These are phyloP conservation scores for Talaromyces wortmannii DNA, from an alignment of 495 filamentous ascomycete genomes.

Conservation along the genomic window DNA sequence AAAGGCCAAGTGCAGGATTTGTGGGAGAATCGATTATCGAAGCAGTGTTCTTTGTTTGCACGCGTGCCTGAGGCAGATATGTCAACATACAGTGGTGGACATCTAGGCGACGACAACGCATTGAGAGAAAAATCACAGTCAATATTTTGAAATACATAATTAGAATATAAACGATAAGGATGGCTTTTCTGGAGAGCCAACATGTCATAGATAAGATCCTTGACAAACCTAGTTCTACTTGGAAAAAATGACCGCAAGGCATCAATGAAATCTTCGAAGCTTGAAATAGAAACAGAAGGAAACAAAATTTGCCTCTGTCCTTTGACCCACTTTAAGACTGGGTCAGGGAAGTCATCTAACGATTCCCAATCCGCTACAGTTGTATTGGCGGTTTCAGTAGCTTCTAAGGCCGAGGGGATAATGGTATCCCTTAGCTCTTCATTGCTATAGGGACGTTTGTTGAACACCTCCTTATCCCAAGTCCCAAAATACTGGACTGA, in stretches of 20 bases:
- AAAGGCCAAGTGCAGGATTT: too few relatives aligned
- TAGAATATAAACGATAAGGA: too few relatives aligned
- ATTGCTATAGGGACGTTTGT: not conserved
- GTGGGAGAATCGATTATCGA: too few relatives aligned
- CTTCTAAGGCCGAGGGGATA: not conserved
- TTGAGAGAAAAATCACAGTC: too few relatives aligned
- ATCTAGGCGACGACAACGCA: too few relatives aligned
- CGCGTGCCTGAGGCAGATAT: too few relatives aligned
- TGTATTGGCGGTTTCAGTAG: not conserved
- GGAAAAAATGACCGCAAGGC: not conserved
- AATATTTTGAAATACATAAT: too few relatives aligned
- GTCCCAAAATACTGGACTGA: not conserved
- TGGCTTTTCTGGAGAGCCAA: not conserved
- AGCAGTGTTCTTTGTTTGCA: too few relatives aligned
- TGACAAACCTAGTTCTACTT: not conserved
- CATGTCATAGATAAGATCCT: not conserved
- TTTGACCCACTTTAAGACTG: not conserved
- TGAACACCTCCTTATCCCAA: not conserved
- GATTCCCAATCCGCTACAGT: not conserved
- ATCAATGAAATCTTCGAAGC: not conserved
- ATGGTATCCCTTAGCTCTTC: not conserved
- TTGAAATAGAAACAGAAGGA: not conserved
- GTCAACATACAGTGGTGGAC: too few relatives aligned
- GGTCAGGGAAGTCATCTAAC: not conserved
- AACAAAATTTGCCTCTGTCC: not conserved